Percentiles rank a stretch among this genome's conserved stretches.
Evolutionary conservation across 2,329 filamentous ascomycete genomes (phyloP).

Genomic region (Aspergillus sp.): DNA sequence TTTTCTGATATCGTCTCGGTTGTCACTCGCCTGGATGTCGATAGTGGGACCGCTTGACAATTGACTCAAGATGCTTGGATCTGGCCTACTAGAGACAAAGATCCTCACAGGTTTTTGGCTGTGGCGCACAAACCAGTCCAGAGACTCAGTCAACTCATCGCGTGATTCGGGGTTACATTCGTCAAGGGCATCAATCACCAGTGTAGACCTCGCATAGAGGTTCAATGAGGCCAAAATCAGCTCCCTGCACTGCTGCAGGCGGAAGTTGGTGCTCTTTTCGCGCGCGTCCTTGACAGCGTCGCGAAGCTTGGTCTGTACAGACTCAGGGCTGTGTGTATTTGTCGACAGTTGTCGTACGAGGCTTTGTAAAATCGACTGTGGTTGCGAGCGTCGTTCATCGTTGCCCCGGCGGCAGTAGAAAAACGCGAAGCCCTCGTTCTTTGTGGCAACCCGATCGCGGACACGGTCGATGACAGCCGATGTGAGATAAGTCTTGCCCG

Average conservation of each 20-base stretch:
- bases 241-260: neutral
- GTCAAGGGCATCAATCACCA: constrained; percentile 40
- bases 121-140: constrained; percentile 24
- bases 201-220: constrained; percentile 29
- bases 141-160: constrained; percentile 22
- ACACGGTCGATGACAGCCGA: constrained; percentile 28
- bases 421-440: constrained; percentile 1
- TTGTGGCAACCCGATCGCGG: neutral
- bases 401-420: neutral
- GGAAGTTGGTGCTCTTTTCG: neutral
- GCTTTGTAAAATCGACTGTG: constrained; percentile 31
- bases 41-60: constrained; percentile 50
- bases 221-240: constrained; percentile 24
- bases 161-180: constrained; percentile 32
- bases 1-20: constrained; percentile 15
- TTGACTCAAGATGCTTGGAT: constrained; percentile 25
- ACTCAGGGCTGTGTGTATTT: constrained; percentile 8
- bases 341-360: constrained; percentile 32
- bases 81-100: constrained; percentile 36
- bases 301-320: constrained; percentile 15
- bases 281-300: neutral
- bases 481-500: constrained; percentile 29
- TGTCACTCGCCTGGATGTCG: constrained; percentile 36
- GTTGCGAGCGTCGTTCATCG: constrained; percentile 20
- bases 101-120: constrained; percentile 30